phyloP scores from a whole-genome alignment of 164 flowering plant species.

The Cinnamomum chago region DNA sequence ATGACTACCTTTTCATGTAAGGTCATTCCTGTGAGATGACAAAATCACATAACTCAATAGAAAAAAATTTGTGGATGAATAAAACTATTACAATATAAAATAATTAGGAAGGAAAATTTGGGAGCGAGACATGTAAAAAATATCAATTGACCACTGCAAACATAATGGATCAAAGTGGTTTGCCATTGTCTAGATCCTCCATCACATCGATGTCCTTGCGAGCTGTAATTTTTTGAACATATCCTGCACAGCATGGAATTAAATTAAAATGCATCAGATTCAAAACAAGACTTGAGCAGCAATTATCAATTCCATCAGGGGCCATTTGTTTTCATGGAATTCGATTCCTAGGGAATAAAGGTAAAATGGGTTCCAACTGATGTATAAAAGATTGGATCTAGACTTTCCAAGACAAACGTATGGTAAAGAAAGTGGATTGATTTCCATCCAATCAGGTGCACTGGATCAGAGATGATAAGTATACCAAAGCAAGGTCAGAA shows the following conservation, averaged over 20 bases:
- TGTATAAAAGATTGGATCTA: too few relatives aligned
- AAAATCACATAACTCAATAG: background rate
- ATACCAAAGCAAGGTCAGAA: too few relatives aligned
- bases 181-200: slow-evolving; percentile 86
- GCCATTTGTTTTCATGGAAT: too few relatives aligned
- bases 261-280: background rate
- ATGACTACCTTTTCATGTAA: background rate
- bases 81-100: background rate
- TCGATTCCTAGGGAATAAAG: too few relatives aligned
- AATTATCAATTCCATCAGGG: background rate
- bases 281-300: background rate
- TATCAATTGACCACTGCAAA: background rate
- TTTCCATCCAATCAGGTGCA: too few relatives aligned
- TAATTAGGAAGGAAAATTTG: background rate
- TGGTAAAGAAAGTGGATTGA: too few relatives aligned
- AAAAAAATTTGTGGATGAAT: too few relatives aligned
- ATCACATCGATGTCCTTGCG: slow-evolving; percentile 80
- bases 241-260: slow-evolving; percentile 48
- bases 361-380: too few relatives aligned
- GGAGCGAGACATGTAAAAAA: background rate
- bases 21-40: background rate
- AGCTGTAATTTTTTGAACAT: slow-evolving; percentile 88
- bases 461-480: too few relatives aligned
- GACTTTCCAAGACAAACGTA: too few relatives aligned
- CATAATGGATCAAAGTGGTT: slow-evolving; percentile 40